phyloP scores from a whole-genome alignment of 805 yeast genomes.

The Pichia insulana region DNA sequence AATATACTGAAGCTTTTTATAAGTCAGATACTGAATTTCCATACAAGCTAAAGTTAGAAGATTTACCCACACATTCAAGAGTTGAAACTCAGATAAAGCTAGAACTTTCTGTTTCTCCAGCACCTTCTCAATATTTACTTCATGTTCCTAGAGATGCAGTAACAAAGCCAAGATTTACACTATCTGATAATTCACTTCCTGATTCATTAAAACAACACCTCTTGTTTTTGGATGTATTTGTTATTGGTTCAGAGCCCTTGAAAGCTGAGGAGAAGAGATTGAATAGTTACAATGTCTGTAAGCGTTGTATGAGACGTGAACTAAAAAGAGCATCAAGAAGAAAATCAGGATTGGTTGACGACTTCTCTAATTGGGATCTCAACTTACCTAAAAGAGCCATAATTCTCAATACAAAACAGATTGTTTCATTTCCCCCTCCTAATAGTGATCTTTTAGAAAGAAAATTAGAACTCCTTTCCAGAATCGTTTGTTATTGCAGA shows the following conservation, averaged over 20 bases:
- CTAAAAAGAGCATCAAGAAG: conserved; percentile 90
- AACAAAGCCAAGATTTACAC: conserved; percentile 75
- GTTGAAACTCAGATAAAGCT: conserved; percentile 95
- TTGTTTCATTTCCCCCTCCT: conserved; percentile 64
- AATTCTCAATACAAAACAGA: conserved; percentile 85
- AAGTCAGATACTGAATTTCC: conserved; percentile 28
- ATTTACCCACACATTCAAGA: conserved; percentile 73
- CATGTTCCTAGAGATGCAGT: conserved; percentile 84
- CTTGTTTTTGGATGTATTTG: conserved; percentile 68
- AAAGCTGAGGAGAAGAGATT: conserved; percentile 11
- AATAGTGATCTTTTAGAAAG: conserved; percentile 28
- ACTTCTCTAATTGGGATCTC: conserved; percentile 70
- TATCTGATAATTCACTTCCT: conserved; percentile 40
- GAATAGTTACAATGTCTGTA: conserved; percentile 64
- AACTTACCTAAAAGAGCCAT: conserved; percentile 71
- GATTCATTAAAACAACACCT: conserved; percentile 43
- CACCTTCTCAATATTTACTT: conserved; percentile 63
- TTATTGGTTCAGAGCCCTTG: conserved; percentile 33
- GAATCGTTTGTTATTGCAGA: conserved; percentile 92
- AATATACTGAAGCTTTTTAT: conserved; percentile 18
- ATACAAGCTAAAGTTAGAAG: conserved; percentile 44
- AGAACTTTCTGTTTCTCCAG: conserved; percentile 57
- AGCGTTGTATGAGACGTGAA: conserved; percentile 86
- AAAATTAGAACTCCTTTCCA: conserved; percentile 45
- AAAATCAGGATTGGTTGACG: conserved; percentile 69